Base-by-base conservation (phyloP, 208 protist genomes). In the Tetramitus jugosus region DNA sequence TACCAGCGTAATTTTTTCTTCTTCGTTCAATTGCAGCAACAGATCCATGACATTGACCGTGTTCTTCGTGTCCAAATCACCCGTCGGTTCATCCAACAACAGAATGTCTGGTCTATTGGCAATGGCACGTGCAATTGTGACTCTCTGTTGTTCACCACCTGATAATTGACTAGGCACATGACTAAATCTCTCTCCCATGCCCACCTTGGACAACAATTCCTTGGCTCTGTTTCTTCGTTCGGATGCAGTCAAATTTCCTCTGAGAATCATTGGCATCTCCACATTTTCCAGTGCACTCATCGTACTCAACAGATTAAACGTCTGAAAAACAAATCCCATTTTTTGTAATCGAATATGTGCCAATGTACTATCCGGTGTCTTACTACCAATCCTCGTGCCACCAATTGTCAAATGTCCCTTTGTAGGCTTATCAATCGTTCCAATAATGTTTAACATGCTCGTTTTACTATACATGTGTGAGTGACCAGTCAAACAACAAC, bases 291-390 rank as follows among this genome's bases (percentile, higher is more conserved):
- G 53, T 7, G 94, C 93, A 31, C 87, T 87, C 86, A 98, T 92
- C 10, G 93, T 93, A 29, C 92, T 90, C 29, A 98, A 87, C 31
- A 98, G 84, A 83, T 98, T 98, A 80, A 98, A 98, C 4, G 94
- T 95, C 86, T 98, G 95, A 80, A 98, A 98, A 35, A 98, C 95
- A 88, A 98, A 98, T 20, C 94, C 92, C 69, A 75, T 53, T 29
- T n/a, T 7, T 31, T 46, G 7, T 81, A 88, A 89, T 29, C 91
- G 82, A 49, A 94, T 20, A 6, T 78, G 17, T 17, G 90, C 88
- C n/a, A 93, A 82, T 39, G 87, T 82, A 35, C 85, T 79, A 71
- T 94, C 91, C 3, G 86, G 81, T 0, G 90, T 93, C 49, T 86
- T 82, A 42, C 87, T 88, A 0, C 86, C 90, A 31, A 92, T 85